Conservation (phyloP, 2,329 filamentous ascomycete genomes). For the Fusarium multiceps region DNA sequence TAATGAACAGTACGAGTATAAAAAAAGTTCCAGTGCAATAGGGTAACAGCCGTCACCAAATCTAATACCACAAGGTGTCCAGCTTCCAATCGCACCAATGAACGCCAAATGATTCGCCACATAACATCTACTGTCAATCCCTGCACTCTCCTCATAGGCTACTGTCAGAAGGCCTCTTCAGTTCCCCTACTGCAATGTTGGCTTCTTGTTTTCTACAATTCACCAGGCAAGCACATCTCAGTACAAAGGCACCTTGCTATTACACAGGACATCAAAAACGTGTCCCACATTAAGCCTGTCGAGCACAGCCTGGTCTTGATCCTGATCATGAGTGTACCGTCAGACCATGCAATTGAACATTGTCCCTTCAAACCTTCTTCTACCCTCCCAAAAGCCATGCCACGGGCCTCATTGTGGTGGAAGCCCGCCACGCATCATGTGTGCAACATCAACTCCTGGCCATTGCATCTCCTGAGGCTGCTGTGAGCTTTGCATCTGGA, state of each 20-base stretch:
- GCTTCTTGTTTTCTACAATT: not conserved
- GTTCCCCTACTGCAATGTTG: not conserved
- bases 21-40: not conserved
- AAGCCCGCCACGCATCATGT: constrained; percentile 54
- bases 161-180: not conserved
- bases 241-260: not conserved
- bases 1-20: not conserved
- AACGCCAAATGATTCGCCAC: not conserved
- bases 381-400: not conserved
- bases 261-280: not conserved
- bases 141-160: not conserved
- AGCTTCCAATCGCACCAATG: not conserved
- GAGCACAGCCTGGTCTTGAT: not conserved
- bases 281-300: not conserved
- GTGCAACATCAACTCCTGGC: constrained; percentile 58
- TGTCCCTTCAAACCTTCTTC: not conserved
- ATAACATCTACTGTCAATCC: not conserved
- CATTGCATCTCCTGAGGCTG: constrained; percentile 54
- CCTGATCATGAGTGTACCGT: not conserved
- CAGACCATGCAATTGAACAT: not conserved
- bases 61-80: not conserved
- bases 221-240: not conserved
- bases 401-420: constrained; percentile 9
- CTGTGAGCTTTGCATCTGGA: constrained; percentile 42
- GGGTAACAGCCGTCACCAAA: not conserved